Conservation (phyloP, 192 early-diverging fungal genomes). For the Mycoemilia scoparia region DNA sequence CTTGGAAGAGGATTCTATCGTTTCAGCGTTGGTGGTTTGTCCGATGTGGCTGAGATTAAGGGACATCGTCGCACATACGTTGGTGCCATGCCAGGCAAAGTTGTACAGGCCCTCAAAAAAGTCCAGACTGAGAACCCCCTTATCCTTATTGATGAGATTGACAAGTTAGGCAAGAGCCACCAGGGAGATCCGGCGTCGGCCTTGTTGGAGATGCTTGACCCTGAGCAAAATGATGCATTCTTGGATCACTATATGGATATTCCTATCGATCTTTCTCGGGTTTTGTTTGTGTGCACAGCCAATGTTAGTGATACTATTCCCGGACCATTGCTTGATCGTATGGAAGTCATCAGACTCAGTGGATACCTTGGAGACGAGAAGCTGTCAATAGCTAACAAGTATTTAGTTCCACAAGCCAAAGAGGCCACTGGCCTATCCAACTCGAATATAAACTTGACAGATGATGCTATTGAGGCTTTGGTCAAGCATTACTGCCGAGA, state of each 20-base stretch:
- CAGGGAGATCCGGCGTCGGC: slow-evolving; percentile 97
- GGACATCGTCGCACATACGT: slow-evolving; percentile 97
- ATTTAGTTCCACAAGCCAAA: slow-evolving; percentile 73
- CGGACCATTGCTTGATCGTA: slow-evolving; percentile 91
- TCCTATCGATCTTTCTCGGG: slow-evolving; percentile 91
- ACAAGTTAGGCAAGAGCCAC: slow-evolving; percentile 93
- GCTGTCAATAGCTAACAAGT: slow-evolving; percentile 84
- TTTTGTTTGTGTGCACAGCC: slow-evolving; percentile 97
- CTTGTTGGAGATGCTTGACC: slow-evolving; percentile 87
- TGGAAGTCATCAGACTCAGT: slow-evolving; percentile 93
- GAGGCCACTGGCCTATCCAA: slow-evolving; percentile 61
- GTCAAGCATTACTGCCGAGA: slow-evolving; percentile 91
- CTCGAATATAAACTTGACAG: slow-evolving; percentile 45
- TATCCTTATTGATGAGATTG: slow-evolving; percentile 96
- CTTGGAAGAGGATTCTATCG: slow-evolving; percentile 88
- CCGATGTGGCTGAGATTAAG: slow-evolving; percentile 98
- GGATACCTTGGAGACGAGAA: slow-evolving; percentile 81
- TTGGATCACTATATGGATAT: slow-evolving; percentile 99
- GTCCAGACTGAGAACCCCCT: slow-evolving; percentile 97
- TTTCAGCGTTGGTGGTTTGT: slow-evolving; percentile 92
- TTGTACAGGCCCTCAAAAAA: slow-evolving; percentile 95
- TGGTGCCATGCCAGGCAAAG: slow-evolving; percentile 99
- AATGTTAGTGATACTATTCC: slow-evolving; percentile 96
- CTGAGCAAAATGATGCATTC: slow-evolving; percentile 94
- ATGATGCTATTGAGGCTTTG: slow-evolving; percentile 63